These are phyloP conservation scores for Nicotiana knightiana DNA, from an alignment of 257 asterid species.

Conservation along the genomic window DNA sequence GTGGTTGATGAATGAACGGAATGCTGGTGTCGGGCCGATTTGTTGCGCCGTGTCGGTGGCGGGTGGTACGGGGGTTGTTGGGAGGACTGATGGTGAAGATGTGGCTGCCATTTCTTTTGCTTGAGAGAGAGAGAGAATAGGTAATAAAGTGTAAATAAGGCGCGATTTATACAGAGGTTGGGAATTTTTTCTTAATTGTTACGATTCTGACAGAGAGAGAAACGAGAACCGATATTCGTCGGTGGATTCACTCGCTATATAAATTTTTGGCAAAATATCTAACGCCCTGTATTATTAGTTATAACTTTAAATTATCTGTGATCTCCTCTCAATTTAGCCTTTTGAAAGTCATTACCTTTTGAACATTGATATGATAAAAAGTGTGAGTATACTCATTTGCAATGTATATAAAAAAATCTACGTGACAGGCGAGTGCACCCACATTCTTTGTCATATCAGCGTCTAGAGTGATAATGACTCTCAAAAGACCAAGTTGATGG, in stretches of 20 bases:
- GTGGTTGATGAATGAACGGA: conserved; percentile 43
- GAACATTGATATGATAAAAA: too few species aligned
- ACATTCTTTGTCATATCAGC: too few species aligned
- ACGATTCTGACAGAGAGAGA: neutral
- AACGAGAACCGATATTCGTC: neutral
- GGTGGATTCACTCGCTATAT: neutral
- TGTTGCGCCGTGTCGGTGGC: neutral
- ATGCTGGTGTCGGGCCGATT: conserved; percentile 36
- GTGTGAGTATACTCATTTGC: too few species aligned
- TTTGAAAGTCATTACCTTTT: too few species aligned
- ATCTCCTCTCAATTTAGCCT: too few species aligned
- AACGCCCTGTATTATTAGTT: too few species aligned
- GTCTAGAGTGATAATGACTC: too few species aligned
- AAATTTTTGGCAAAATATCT: too few species aligned
- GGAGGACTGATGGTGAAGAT: conserved; percentile 68
- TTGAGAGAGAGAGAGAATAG: neutral
- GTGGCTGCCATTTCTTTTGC: conserved; percentile 32
- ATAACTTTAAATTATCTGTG: too few species aligned
- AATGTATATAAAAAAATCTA: too few species aligned
- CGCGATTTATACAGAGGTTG: neutral
- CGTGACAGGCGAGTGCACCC: too few species aligned
- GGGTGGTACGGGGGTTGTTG: conserved; percentile 38
- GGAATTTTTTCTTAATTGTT: neutral
- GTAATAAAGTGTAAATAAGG: neutral
- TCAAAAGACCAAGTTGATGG: too few species aligned